These are phyloP conservation scores for Casuarina equisetifolia DNA, from an alignment of 306 rosid species.

Conservation along the genomic window DNA sequence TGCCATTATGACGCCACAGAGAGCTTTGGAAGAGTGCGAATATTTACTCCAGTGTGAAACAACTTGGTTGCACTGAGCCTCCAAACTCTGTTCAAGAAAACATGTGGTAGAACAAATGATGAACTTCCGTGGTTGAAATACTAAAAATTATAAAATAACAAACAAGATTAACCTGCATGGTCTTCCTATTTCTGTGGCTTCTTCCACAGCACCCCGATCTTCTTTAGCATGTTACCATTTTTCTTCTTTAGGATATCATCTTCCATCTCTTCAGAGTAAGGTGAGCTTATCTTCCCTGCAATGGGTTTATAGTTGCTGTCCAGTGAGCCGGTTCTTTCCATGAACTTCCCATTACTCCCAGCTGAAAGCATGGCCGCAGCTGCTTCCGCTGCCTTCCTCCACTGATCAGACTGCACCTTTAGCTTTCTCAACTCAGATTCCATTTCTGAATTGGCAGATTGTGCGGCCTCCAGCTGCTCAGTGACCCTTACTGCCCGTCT, in stretches of 20 bases:
- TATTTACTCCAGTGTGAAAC: constrained; percentile 1
- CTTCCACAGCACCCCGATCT: constrained; percentile 97
- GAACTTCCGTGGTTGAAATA: constrained; percentile 15
- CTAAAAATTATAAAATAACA: constrained; percentile 12
- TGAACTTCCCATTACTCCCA: constrained; percentile 71
- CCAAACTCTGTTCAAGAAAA: background rate
- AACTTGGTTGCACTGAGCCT: constrained; percentile 1
- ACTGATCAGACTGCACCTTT: constrained; percentile 90
- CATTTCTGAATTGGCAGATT: constrained; percentile 66
- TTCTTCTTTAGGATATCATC: constrained; percentile 87
- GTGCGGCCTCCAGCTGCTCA: constrained; percentile 81
- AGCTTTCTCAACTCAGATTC: constrained; percentile 80
- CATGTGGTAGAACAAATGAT: background rate
- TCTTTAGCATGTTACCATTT: constrained; percentile 92
- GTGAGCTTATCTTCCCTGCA: constrained; percentile 50
- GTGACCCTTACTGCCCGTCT: constrained; percentile 62
- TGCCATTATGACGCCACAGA: background rate
- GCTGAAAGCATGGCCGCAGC: constrained; percentile 93
- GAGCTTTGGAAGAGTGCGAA: constrained; percentile 12
- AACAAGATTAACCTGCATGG: constrained; percentile 16
- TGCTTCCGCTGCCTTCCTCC: constrained; percentile 99
- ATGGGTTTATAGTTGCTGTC: constrained; percentile 55
- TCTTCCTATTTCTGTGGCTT: constrained; percentile 72
- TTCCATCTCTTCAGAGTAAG: constrained; percentile 62
- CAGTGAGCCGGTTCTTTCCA: constrained; percentile 73